phyloP scores from a whole-genome alignment of 352 stramenopile genomes.

The Phytophthora meadii region DNA sequence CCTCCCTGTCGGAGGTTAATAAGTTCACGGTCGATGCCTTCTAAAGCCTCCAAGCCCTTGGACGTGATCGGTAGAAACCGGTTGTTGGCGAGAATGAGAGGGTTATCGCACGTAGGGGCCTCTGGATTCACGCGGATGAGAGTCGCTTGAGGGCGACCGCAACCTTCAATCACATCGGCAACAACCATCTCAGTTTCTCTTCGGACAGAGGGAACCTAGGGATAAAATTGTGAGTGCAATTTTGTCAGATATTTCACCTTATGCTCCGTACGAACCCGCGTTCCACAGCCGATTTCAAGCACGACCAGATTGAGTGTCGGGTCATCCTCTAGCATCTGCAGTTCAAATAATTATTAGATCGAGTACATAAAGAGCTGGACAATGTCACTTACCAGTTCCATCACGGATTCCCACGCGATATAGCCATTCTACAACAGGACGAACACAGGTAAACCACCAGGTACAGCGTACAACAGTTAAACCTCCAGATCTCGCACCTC shows the following conservation, averaged over 20 bases:
- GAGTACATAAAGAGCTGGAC: not conserved
- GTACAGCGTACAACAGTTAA: not conserved
- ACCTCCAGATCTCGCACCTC: slow-evolving; percentile 46
- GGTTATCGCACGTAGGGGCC: slow-evolving; percentile 59
- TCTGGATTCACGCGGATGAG: slow-evolving; percentile 86
- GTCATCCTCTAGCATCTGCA: slow-evolving; percentile 76
- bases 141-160: slow-evolving; percentile 51
- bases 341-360: not conserved
- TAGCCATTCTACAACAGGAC: slow-evolving; percentile 55
- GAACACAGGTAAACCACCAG: not conserved
- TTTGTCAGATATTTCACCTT: not conserved
- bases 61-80: slow-evolving; percentile 56
- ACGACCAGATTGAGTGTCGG: slow-evolving; percentile 69
- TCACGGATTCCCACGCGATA: slow-evolving; percentile 77
- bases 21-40: slow-evolving; percentile 58
- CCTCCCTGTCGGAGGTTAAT: slow-evolving; percentile 6
- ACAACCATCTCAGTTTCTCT: slow-evolving; percentile 86
- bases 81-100: slow-evolving; percentile 48
- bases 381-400: slow-evolving; percentile 58
- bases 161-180: slow-evolving; percentile 68
- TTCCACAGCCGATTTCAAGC: slow-evolving; percentile 86
- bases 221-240: slow-evolving; percentile 3
- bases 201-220: slow-evolving; percentile 80
- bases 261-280: slow-evolving; percentile 45
- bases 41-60: slow-evolving; percentile 63